Percentiles rank a stretch among this genome's conserved stretches.
phyloP scores from a whole-genome alignment of 306 rosid genomes.

The Ormosia emarginata region DNA sequence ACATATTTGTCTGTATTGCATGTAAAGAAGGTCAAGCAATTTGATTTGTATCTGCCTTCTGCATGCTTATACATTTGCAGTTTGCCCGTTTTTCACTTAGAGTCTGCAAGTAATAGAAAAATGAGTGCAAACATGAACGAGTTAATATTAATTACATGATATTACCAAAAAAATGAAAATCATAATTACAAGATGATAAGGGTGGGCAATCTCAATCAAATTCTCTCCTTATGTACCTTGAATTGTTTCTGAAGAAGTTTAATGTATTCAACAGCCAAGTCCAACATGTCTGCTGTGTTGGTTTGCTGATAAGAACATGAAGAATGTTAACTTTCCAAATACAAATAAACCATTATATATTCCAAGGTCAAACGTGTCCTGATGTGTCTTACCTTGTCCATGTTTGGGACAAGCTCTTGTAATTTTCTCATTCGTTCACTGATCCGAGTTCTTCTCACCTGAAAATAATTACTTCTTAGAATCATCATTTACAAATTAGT shows the following conservation, averaged over 20 bases:
- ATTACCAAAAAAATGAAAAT: no score
- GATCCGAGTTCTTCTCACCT: constrained; percentile 92
- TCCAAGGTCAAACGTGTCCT: background rate
- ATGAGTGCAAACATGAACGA: background rate
- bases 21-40: constrained; percentile 46
- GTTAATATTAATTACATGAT: background rate
- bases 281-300: constrained; percentile 94
- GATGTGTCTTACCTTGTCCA: constrained; percentile 69
- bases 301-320: constrained; percentile 64
- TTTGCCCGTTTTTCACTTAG: constrained; percentile 60
- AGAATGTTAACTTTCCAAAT: background rate
- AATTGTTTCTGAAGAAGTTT: constrained; percentile 89
- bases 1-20: constrained; percentile 7
- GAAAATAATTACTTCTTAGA: constrained; percentile 1
- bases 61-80: constrained; percentile 65
- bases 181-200: background rate
- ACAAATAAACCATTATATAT: background rate
- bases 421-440: constrained; percentile 91
- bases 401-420: constrained; percentile 93
- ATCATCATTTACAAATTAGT: background rate
- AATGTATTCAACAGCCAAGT: constrained; percentile 81
- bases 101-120: constrained; percentile 38
- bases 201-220: background rate
- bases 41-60: constrained; percentile 44
- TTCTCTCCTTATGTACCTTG: constrained; percentile 48